A percentile compares a stretch with the other conserved stretches of the same genome.
Evolutionary conservation across 257 asterid genomes (phyloP).

Genomic region (Echium plantagineum): DNA sequence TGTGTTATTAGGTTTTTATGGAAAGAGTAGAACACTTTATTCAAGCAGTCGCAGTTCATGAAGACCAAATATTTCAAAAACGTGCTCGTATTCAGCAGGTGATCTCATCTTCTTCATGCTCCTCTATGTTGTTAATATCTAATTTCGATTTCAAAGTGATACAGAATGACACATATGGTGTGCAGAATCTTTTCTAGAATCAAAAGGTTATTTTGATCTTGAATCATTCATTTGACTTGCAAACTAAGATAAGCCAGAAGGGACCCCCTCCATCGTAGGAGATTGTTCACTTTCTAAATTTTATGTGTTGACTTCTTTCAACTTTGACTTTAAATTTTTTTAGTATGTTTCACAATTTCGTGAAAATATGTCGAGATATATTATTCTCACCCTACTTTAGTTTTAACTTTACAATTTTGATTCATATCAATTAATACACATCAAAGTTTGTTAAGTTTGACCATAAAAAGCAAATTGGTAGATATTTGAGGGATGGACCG

Average conservation of each 20-base stretch:
- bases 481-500: no score
- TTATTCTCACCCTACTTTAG: no score
- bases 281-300: no score
- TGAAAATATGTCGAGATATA: no score
- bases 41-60: constrained; percentile 77
- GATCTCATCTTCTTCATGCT: constrained; percentile 4
- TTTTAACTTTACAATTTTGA: no score
- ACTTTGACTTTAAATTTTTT: no score
- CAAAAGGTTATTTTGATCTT: background rate
- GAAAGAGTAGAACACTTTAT: constrained; percentile 84
- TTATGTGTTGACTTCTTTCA: no score
- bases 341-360: no score
- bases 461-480: no score
- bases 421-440: no score
- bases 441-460: no score
- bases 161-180: background rate
- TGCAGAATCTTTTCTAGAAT: background rate
- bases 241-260: background rate
- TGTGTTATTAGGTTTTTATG: constrained; percentile 45
- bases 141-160: background rate
- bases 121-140: background rate
- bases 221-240: background rate
- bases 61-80: constrained; percentile 82
- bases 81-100: constrained; percentile 87
- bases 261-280: no score